Evolutionary conservation across 441 rosid species (phyloP).

Genomic region (Euphorbia corollata): DNA sequence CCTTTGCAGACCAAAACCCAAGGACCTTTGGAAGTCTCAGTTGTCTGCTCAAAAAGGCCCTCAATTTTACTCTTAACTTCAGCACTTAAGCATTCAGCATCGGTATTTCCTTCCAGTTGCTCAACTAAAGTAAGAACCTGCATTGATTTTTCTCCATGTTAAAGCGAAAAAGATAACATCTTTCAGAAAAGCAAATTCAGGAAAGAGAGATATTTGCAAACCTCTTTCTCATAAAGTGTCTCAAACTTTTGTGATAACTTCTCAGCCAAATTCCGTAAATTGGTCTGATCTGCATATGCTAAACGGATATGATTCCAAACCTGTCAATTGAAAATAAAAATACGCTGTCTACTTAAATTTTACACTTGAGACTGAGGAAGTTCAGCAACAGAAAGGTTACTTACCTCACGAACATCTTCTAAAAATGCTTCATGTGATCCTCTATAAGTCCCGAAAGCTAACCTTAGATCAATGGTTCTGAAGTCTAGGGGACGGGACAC

Average conservation of each 20-base stretch:
- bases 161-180: slow-evolving; percentile 11
- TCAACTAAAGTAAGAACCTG: slow-evolving; percentile 44
- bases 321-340: slow-evolving; percentile 27
- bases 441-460: slow-evolving; percentile 49
- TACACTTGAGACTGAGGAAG: neutral
- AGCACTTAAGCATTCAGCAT: slow-evolving; percentile 27
- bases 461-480: slow-evolving; percentile 48
- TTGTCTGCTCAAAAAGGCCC: slow-evolving; percentile 31
- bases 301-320: slow-evolving; percentile 43
- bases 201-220: slow-evolving; percentile 20
- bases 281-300: slow-evolving; percentile 43
- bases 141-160: slow-evolving; percentile 19
- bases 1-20: slow-evolving; percentile 58
- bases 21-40: slow-evolving; percentile 46
- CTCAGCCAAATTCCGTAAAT: slow-evolving; percentile 37
- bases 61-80: slow-evolving; percentile 42
- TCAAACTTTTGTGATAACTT: slow-evolving; percentile 44
- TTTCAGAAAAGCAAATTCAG: neutral
- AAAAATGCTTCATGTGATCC: slow-evolving; percentile 53
- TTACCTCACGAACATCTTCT: slow-evolving; percentile 61
- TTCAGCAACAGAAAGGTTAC: neutral
- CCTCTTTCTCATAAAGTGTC: slow-evolving; percentile 44
- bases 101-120: slow-evolving; percentile 28
- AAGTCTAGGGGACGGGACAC: slow-evolving; percentile 52
- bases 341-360: neutral